Conservation (phyloP, 2,329 filamentous ascomycete genomes). For the Acephala macrosclerotiorum region DNA sequence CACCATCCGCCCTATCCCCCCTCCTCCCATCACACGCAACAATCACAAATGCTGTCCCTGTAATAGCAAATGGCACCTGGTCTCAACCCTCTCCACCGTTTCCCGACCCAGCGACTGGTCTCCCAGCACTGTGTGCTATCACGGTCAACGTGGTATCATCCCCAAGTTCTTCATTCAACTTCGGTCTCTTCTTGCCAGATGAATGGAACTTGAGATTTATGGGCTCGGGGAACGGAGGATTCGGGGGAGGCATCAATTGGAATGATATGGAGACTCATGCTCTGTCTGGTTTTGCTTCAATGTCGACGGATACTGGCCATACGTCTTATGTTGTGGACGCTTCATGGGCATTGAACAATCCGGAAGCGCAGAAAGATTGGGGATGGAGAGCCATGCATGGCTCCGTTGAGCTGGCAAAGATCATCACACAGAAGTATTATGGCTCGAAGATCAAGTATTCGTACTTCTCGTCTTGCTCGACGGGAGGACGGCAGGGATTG, state of each 20-base stretch:
- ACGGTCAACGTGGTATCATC: slow-evolving; percentile 47
- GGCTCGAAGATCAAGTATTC: slow-evolving; percentile 11
- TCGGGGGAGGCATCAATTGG: slow-evolving; percentile 55
- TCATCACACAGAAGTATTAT: slow-evolving; percentile 12
- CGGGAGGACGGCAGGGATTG: slow-evolving; percentile 13
- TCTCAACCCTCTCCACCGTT: slow-evolving; percentile 27
- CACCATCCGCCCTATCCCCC: slow-evolving; percentile 15
- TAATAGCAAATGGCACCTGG: slow-evolving; percentile 24
- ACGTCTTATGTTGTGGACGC: slow-evolving; percentile 43
- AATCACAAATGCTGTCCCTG: slow-evolving; percentile 18
- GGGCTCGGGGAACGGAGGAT: slow-evolving; percentile 54
- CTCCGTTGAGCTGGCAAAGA: slow-evolving; percentile 12
- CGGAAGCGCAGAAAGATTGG: slow-evolving; percentile 48
- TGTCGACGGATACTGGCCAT: slow-evolving; percentile 55
- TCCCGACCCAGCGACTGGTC: slow-evolving; percentile 46
- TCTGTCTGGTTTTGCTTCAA: slow-evolving; percentile 50
- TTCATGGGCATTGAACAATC: slow-evolving; percentile 50
- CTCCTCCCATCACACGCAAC: slow-evolving; percentile 24
- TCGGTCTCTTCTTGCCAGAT: slow-evolving; percentile 48
- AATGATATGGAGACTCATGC: slow-evolving; percentile 51
- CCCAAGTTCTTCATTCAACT: slow-evolving; percentile 46
- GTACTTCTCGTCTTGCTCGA: slow-evolving; percentile 15
- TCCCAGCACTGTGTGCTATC: slow-evolving; percentile 49
- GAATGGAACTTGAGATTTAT: slow-evolving; percentile 47
- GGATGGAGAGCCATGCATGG: slow-evolving; percentile 31